A percentile compares a stretch with the other conserved stretches of the same genome.
phyloP scores from a whole-genome alignment of 73 alveolate genomes.

The Tetrahymena thermophila region DNA sequence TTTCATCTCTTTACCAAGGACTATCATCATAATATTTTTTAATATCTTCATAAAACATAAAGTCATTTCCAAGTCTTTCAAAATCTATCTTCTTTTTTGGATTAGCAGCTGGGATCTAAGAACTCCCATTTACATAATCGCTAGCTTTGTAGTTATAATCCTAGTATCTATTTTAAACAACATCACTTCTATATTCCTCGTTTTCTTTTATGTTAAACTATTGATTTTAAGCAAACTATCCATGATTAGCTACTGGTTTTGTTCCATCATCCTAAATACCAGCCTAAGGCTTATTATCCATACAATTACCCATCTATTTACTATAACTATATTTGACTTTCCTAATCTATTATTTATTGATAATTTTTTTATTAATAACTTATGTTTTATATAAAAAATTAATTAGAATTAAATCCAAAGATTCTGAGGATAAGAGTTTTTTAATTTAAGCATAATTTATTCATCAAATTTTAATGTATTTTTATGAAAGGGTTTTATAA shows the following conservation, averaged over 20 bases:
- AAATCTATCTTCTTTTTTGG: neutral
- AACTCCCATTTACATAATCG: neutral
- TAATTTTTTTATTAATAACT: neutral
- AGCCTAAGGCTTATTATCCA: neutral
- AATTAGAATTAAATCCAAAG: neutral
- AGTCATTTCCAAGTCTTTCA: neutral
- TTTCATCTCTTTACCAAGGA: slow-evolving; percentile 2
- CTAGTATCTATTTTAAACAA: neutral
- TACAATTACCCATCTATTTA: neutral
- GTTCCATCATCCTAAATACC: neutral
- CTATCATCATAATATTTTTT: neutral
- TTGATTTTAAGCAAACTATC: neutral
- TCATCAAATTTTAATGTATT: neutral
- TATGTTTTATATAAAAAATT: neutral
- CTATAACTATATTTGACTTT: neutral
- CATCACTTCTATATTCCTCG: neutral
- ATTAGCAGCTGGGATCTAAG: neutral
- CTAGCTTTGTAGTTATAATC: neutral
- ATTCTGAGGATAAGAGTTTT: neutral
- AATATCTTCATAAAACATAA: neutral
- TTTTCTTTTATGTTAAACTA: neutral
- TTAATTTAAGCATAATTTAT: too few species aligned
- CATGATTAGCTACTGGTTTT: neutral
- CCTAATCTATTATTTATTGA: neutral
- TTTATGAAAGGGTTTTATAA: too few species aligned